phyloP scores from a whole-genome alignment of 805 yeast genomes.

The Naumovozyma castellii region DNA sequence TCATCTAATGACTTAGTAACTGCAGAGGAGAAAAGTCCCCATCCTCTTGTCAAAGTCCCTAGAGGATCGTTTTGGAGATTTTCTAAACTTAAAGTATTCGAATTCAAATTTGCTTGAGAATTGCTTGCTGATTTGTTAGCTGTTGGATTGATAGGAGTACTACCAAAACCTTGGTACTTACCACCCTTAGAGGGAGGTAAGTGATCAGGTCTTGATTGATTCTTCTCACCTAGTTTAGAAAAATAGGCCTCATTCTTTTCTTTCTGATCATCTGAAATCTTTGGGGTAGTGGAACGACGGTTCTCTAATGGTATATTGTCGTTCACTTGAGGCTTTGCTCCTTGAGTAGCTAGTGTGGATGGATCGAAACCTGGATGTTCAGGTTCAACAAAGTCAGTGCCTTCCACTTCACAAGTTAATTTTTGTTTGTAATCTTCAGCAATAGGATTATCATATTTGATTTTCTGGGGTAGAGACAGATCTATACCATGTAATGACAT shows the following conservation, averaged over 20 bases:
- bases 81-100: constrained; percentile 48
- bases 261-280: constrained; percentile 32
- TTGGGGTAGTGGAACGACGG: constrained; percentile 36
- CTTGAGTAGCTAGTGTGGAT: constrained; percentile 7
- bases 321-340: constrained; percentile 5
- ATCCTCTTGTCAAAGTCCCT: constrained; percentile 85
- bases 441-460: constrained; percentile 77
- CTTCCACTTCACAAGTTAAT: constrained; percentile 67
- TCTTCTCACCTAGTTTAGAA: constrained; percentile 64
- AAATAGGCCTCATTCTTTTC: constrained; percentile 73
- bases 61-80: constrained; percentile 74
- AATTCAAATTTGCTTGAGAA: constrained; percentile 6
- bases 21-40: constrained; percentile 86
- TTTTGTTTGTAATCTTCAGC: constrained; percentile 92
- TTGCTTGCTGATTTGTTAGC: constrained; percentile 4
- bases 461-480: constrained; percentile 49
- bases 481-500: constrained; percentile 67
- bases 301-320: constrained; percentile 28
- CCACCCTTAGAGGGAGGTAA: constrained; percentile 94
- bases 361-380: constrained; percentile 42
- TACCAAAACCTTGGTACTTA: constrained; percentile 85
- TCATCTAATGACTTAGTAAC: constrained; percentile 76
- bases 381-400: constrained; percentile 54
- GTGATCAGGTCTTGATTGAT: constrained; percentile 63
- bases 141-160: constrained; percentile 40